Base-by-base conservation (phyloP, 1,284 basidiomycete genomes). In the Ustilago cynodontis region DNA sequence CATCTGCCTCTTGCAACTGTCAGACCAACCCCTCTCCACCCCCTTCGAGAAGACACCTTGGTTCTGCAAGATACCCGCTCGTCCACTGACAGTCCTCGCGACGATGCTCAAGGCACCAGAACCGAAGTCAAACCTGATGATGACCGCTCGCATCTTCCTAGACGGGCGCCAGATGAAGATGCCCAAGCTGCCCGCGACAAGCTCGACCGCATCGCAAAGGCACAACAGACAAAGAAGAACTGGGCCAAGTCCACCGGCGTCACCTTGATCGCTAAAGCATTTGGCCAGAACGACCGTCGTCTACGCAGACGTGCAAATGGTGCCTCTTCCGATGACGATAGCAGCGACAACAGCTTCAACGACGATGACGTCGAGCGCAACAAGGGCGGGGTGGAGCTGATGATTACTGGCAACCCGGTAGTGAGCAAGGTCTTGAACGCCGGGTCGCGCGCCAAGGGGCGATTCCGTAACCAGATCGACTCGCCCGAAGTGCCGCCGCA, bases 361-460 rank as follows among this genome's bases (percentile, higher is more conserved):
- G 58, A 67, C 6, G 28, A 57, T 16, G 26, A 59, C 10, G 29
- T 10, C 7, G 24, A n/a, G 6, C 4, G 22, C 13, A 51, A 31
- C 16, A 66, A 39, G 2, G 69, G 56, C 20, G 79, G 79, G 63
- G 80, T 82, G 53, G 73, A 71, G 52, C 71, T 82, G 37, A 79
- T 69, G 70, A 79, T 82, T 59, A 72, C 65, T 0, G 80, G 69
- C 47, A 72, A 79, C 26, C 73, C 78, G 5, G 75, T 82, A 39
- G 62, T 81, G 22, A 71, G 55, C 22, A 68, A 59, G 45, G 67
- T 69, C 29, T 47, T 65, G 14, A 52, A 58, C 33, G 71, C 71
- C 24, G 68, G 63, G 1, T 52, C 59, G 0, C 57, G 63, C 22
- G 66, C 68, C 0, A 61, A 37, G 28, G 71, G 54, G 5, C 65